Evolutionary conservation across 1,284 basidiomycete genomes (phyloP).

Genomic region (Rhodotorula sp.): DNA sequence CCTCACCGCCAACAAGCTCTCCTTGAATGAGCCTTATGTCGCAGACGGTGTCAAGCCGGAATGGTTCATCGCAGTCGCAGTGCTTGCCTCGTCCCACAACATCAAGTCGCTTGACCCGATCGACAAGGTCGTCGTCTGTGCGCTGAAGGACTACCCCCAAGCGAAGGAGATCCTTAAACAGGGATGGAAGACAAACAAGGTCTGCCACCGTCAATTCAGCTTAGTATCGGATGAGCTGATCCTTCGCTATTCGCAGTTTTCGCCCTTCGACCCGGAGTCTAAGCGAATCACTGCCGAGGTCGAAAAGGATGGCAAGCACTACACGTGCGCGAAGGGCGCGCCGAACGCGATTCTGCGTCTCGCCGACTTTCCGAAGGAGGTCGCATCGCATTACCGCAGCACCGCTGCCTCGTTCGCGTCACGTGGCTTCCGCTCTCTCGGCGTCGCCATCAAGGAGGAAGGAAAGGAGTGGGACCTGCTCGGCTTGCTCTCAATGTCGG

Average conservation of each 20-base stretch:
- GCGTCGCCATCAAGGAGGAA: conserved; percentile 56
- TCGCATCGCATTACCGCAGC: conserved; percentile 52
- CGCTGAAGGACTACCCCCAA: conserved; percentile 57
- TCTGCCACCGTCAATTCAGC: conserved; percentile 57
- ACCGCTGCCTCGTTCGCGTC: conserved; percentile 54
- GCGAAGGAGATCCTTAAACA: conserved; percentile 54
- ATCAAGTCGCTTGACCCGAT: conserved; percentile 59
- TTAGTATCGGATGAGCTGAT: not conserved
- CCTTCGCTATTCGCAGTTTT: not conserved
- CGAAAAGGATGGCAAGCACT: conserved; percentile 55
- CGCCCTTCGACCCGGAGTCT: conserved; percentile 57
- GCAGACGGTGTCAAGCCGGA: conserved; percentile 53
- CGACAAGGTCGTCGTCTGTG: conserved; percentile 58
- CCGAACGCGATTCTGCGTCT: conserved; percentile 59
- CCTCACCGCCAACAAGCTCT: conserved; percentile 60
- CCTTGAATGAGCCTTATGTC: conserved; percentile 56
- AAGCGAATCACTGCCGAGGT: conserved; percentile 61
- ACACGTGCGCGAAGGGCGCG: conserved; percentile 58
- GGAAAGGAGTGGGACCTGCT: conserved; percentile 43
- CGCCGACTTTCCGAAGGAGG: conserved; percentile 50
- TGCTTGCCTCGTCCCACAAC: conserved; percentile 59
- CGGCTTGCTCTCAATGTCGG: conserved; percentile 48
- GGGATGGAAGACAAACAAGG: conserved; percentile 57
- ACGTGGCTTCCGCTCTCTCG: conserved; percentile 58
- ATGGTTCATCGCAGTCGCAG: conserved; percentile 57